These are phyloP conservation scores for Geosmithia morbida DNA, from an alignment of 2,329 filamentous ascomycete species.

Conservation along the genomic window DNA sequence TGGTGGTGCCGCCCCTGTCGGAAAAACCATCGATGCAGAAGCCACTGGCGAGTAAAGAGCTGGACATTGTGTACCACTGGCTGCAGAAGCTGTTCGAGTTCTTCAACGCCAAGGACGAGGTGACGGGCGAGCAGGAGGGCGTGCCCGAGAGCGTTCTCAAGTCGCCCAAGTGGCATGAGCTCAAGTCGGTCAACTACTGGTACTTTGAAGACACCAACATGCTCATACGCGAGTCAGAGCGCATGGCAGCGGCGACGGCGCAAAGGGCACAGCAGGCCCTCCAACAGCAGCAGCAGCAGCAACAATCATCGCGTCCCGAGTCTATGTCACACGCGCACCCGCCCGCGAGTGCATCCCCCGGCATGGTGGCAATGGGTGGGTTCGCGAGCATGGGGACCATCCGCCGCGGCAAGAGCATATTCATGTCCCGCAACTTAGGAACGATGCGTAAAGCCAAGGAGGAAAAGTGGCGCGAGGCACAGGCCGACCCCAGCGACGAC, in stretches of 20 bases:
- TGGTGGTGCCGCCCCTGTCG: conserved; percentile 85
- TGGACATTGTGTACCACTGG: conserved; percentile 94
- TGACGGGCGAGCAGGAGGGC: conserved; percentile 65
- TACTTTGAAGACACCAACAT: conserved; percentile 90
- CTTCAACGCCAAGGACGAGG: conserved; percentile 85
- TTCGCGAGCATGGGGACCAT: conserved; percentile 58
- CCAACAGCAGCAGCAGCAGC: conserved; percentile 35
- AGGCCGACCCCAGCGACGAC: conserved; percentile 93
- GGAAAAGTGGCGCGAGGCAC: conserved; percentile 87
- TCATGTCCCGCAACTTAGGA: conserved; percentile 86
- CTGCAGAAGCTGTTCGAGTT: conserved; percentile 81
- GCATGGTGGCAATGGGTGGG: conserved; percentile 9
- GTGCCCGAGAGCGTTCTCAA: conserved; percentile 86
- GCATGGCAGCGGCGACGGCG: conserved; percentile 81
- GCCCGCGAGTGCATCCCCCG: conserved; percentile 30
- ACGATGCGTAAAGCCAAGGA: conserved; percentile 95
- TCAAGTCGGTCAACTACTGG: conserved; percentile 95
- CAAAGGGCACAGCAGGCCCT: conserved; percentile 60
- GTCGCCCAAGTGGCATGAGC: conserved; percentile 95
- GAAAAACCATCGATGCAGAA: conserved; percentile 85
- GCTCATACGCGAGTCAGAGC: conserved; percentile 86
- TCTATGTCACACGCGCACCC: conserved; percentile 14
- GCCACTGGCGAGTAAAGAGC: conserved; percentile 61
- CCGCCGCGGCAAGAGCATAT: conserved; percentile 61
- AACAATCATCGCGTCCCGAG: conserved; percentile 24